Percentiles rank a stretch among this genome's conserved stretches.
phyloP scores from a whole-genome alignment of 106 monocot species.

The Hemerocallis citrina region DNA sequence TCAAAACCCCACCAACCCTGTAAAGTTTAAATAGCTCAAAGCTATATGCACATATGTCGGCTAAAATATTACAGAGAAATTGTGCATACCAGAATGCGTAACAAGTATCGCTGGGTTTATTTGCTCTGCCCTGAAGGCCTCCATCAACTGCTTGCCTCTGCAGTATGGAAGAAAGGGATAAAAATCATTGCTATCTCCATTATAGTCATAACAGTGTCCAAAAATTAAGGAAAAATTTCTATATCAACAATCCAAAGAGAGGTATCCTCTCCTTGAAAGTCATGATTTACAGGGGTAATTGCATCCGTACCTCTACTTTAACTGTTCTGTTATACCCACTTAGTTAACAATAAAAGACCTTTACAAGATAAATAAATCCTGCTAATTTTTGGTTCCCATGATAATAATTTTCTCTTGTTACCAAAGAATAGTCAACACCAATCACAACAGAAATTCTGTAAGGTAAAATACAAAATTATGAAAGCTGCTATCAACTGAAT shows the following conservation, averaged over 20 bases:
- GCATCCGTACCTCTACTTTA: too few species aligned
- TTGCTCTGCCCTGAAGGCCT: slow-evolving; percentile 83
- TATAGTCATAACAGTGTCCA: not conserved
- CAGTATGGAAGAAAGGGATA: not conserved
- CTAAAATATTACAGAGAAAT: not conserved
- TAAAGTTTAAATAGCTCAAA: not conserved
- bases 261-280: too few species aligned
- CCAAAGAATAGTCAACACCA: not conserved
- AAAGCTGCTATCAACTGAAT: not conserved
- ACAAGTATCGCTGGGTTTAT: slow-evolving; percentile 94
- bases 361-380: too few species aligned
- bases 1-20: slow-evolving; percentile 84
- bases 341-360: too few species aligned
- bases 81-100: slow-evolving; percentile 88
- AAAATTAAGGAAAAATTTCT: not conserved
- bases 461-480: not conserved
- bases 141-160: slow-evolving; percentile 89
- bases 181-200: slow-evolving; percentile 2
- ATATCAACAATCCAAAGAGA: too few species aligned
- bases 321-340: too few species aligned
- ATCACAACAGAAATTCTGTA: not conserved
- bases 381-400: too few species aligned
- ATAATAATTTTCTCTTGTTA: not conserved
- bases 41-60: not conserved
- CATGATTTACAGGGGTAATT: too few species aligned